These are phyloP conservation scores for Tarenaya hassleriana DNA, from an alignment of 345 rosid genomes.

Conservation along the genomic window DNA sequence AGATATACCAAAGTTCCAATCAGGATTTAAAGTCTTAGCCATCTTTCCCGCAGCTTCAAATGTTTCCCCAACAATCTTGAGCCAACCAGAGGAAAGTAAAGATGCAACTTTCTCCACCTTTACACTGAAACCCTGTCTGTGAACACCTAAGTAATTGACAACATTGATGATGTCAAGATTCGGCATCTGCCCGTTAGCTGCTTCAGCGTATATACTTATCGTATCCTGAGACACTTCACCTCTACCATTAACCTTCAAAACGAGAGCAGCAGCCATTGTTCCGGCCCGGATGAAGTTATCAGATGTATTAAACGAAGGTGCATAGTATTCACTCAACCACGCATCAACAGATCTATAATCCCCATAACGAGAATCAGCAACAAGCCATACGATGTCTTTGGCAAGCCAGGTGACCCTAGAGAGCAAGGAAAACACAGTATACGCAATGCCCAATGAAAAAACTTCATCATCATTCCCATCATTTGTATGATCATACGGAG, in stretches of 20 bases:
- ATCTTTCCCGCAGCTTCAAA: conserved; percentile 56
- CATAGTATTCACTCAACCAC: conserved; percentile 82
- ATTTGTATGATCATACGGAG: conserved; percentile 60
- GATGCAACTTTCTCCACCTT: conserved; percentile 58
- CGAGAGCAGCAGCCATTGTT: conserved; percentile 85
- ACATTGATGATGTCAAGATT: conserved; percentile 89
- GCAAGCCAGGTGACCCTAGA: conserved; percentile 84
- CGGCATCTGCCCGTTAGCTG: conserved; percentile 98
- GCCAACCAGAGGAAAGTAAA: conserved; percentile 52
- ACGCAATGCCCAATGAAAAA: conserved; percentile 60
- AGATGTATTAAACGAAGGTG: conserved; percentile 40
- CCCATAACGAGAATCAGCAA: conserved; percentile 81
- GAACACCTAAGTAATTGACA: conserved; percentile 80
- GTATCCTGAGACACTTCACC: conserved; percentile 50
- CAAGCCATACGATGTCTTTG: conserved; percentile 83
- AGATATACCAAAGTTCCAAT: conserved; percentile 73
- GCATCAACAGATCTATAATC: conserved; percentile 76
- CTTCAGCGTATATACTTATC: conserved; percentile 75
- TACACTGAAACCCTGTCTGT: conserved; percentile 79
- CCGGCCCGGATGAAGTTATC: conserved; percentile 68
- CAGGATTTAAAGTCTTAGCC: conserved; percentile 52
- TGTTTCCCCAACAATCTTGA: conserved; percentile 47
- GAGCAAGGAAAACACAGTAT: conserved; percentile 75
- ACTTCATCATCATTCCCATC: conserved; percentile 41
- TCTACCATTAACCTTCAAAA: conserved; percentile 65